Conservation (phyloP, 2,329 filamentous ascomycete species). For the Penicillium sp. region DNA sequence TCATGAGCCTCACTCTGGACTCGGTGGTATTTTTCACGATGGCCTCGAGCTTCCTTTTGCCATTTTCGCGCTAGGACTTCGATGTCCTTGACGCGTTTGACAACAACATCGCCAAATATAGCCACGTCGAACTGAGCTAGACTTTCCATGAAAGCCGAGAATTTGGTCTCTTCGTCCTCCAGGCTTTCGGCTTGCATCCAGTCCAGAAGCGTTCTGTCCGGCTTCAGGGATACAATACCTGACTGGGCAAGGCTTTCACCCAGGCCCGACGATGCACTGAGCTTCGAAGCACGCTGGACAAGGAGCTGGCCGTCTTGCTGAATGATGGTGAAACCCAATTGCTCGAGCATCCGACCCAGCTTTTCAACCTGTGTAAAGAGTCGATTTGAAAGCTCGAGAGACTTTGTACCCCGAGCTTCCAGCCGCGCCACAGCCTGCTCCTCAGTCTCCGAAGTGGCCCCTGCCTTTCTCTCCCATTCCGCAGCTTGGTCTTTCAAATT, state of each 20-base stretch:
- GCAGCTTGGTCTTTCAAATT: constrained; percentile 73
- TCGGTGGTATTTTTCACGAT: constrained; percentile 80
- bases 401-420: constrained; percentile 66
- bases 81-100: constrained; percentile 87
- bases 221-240: constrained; percentile 33
- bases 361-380: constrained; percentile 82
- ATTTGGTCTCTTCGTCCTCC: constrained; percentile 68
- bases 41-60: constrained; percentile 81
- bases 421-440: constrained; percentile 52
- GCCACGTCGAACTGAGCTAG: constrained; percentile 80
- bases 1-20: constrained; percentile 84
- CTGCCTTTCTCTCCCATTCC: constrained; percentile 61
- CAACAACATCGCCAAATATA: constrained; percentile 76
- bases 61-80: constrained; percentile 92
- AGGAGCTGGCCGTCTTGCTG: constrained; percentile 70
- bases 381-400: constrained; percentile 79
- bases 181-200: constrained; percentile 73
- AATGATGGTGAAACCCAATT: constrained; percentile 78
- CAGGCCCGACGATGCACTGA: constrained; percentile 38
- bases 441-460: constrained; percentile 29
- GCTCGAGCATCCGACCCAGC: constrained; percentile 77
- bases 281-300: constrained; percentile 67
- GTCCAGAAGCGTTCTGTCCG: constrained; percentile 70
- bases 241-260: constrained; percentile 37
- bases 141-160: constrained; percentile 68